Base-by-base conservation (phyloP, 306 rosid species). In the Myrica gale region DNA sequence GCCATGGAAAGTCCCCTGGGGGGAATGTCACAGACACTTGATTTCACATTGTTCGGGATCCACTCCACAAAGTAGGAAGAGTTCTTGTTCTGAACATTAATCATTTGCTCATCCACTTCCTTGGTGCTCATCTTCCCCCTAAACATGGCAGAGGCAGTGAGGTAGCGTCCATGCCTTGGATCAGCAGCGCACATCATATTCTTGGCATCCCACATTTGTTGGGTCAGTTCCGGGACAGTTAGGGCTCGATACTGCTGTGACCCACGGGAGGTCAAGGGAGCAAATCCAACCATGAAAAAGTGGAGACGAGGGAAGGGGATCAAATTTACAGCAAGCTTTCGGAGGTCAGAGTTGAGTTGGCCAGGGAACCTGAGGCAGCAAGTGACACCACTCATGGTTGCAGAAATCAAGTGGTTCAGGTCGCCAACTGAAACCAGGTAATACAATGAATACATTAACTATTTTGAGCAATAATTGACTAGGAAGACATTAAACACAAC, bases 181-280 rank as follows among this genome's bases (percentile, higher is more conserved):
- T 86, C 89, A 60, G 89, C 89, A 13, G 90, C 90, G 54, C 90
- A 87, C 90, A 87, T 87, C 90, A 87, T 84, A 82, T 87, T 87
- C 74, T 87, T 87, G 61, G 90, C 69, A 62, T 87, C 90, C 90
- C 90, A 87, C 90, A 87, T 87, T 74, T 87, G 90, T 66, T 87
- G 90, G 32, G 90, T 87, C 72, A 87, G 81, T 62, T 87, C 90
- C 0, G 90, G 90, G 37, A 87, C 90, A 1, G 88, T 87, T 66
- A 87, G 70, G 41, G 90, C 90, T 11, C 88, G 90, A 67, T 87
- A 87, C 73, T 77, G 86, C 81, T 87, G 90, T 53, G 90, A 87
- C 75, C 90, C 88, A 21, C 90, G 88, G 46, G 90, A 87, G 61
- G 90, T 87, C 42, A 87, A 79, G 46, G 90, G 90, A 0, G 90